phyloP scores from a whole-genome alignment of 2,329 filamentous ascomycete genomes.

The Rachicladosporium sp. region DNA sequence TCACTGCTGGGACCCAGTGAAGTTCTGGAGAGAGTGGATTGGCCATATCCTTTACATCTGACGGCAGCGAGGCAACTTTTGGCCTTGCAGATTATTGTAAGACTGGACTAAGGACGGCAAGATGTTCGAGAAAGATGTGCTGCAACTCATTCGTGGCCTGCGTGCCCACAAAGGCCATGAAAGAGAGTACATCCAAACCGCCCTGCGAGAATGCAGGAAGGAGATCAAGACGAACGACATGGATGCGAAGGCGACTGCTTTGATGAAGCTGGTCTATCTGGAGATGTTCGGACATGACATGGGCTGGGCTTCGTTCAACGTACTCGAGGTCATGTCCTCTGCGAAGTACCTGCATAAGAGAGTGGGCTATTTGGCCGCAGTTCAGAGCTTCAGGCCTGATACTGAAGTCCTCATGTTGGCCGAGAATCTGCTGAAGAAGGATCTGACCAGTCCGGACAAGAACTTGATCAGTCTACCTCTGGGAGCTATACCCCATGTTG shows the following conservation, averaged over 20 bases:
- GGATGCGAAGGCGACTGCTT: constrained; percentile 91
- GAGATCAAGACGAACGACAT: constrained; percentile 91
- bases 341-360: constrained; percentile 90
- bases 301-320: constrained; percentile 98
- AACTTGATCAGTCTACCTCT: constrained; percentile 78
- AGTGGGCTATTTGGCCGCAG: constrained; percentile 85
- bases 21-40: no score
- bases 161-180: constrained; percentile 93
- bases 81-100: no score
- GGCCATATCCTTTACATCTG: no score
- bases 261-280: constrained; percentile 91
- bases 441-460: constrained; percentile 59
- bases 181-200: constrained; percentile 87
- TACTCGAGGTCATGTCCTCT: constrained; percentile 97
- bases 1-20: no score
- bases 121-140: constrained; percentile 98
- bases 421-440: constrained; percentile 94
- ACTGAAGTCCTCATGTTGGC: constrained; percentile 97
- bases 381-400: constrained; percentile 89
- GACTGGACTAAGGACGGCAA: constrained; percentile 1
- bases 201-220: constrained; percentile 84
- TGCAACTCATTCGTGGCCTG: constrained; percentile 94
- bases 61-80: no score
- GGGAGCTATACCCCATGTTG: constrained; percentile 81
- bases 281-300: constrained; percentile 99